Evolutionary conservation across 2,329 filamentous ascomycete species (phyloP).

Genomic region (Arthroderma uncinatum): DNA sequence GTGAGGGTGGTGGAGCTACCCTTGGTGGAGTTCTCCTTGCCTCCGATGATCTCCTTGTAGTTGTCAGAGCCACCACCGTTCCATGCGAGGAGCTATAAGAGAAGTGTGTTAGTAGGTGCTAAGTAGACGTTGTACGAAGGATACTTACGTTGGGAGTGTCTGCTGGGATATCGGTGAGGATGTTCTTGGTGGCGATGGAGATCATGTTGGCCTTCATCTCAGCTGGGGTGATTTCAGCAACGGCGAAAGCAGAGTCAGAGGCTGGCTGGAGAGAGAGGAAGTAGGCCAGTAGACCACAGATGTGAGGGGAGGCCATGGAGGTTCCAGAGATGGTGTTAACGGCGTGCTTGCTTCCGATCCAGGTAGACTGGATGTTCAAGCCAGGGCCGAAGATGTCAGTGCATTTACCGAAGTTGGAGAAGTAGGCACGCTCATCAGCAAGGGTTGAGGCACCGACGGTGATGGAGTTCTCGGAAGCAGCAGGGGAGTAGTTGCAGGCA

Average conservation of each 20-base stretch:
- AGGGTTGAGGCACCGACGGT: conserved; percentile 93
- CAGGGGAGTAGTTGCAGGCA: conserved; percentile 98
- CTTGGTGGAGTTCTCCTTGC: conserved; percentile 43
- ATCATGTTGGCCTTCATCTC: conserved; percentile 88
- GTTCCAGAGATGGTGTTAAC: conserved; percentile 99
- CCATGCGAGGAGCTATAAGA: conserved; percentile 71
- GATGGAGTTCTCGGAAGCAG: conserved; percentile 79
- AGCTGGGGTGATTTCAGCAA: conserved; percentile 80
- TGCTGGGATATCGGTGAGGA: conserved; percentile 68
- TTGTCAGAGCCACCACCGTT: conserved; percentile 94
- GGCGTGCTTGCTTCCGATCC: conserved; percentile 93
- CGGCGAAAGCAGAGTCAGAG: conserved; percentile 79
- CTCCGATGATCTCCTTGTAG: conserved; percentile 73
- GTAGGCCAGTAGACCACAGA: conserved; percentile 93
- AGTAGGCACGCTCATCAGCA: conserved; percentile 93
- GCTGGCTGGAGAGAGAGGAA: conserved; percentile 91
- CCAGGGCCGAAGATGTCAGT: conserved; percentile 98
- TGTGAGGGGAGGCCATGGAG: conserved; percentile 97
- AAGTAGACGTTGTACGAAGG: not conserved
- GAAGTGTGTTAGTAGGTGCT: conserved; percentile 18
- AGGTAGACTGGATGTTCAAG: conserved; percentile 93
- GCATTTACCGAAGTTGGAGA: conserved; percentile 99
- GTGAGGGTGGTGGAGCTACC: conserved; percentile 27
- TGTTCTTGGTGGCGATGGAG: conserved; percentile 64
- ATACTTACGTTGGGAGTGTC: conserved; percentile 68